These are phyloP conservation scores for Microstroma glucosiphilum DNA, from an alignment of 1,284 basidiomycete genomes.

Conservation along the genomic window DNA sequence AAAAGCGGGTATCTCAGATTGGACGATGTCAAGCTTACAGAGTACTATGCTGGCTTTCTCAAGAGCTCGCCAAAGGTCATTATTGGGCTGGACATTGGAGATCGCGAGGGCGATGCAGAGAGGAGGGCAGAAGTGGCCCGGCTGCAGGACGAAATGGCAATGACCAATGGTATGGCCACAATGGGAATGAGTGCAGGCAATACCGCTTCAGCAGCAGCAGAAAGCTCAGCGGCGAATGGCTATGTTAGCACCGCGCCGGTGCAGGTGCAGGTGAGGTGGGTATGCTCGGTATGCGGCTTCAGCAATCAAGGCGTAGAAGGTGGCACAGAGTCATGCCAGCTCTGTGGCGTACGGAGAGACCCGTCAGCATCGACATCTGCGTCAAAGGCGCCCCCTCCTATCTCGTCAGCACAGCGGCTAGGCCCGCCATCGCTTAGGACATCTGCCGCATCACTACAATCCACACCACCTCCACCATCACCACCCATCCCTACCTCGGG, in stretches of 20 bases:
- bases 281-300: neutral
- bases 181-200: neutral
- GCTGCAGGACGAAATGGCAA: constrained; percentile 1
- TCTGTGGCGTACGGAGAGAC: constrained; percentile 27
- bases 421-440: neutral
- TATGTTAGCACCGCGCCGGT: neutral
- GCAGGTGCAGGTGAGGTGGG: neutral
- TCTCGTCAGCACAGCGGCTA: neutral
- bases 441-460: neutral
- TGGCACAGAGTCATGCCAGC: constrained; percentile 8
- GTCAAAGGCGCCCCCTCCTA: neutral
- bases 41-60: constrained; percentile 86
- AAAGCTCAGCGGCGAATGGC: constrained; percentile 22
- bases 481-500: neutral
- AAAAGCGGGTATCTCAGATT: constrained; percentile 57
- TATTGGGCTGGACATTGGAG: constrained; percentile 52
- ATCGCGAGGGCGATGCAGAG: constrained; percentile 8
- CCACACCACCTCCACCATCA: neutral
- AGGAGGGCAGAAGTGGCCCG: neutral
- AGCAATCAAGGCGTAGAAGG: too few relatives aligned
- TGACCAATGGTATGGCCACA: neutral
- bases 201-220: constrained; percentile 20
- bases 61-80: constrained; percentile 85
- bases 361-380: neutral
- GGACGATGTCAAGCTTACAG: constrained; percentile 66